Base-by-base conservation (phyloP, 805 yeast genomes). In the Maudiozyma serrabonitensis region DNA sequence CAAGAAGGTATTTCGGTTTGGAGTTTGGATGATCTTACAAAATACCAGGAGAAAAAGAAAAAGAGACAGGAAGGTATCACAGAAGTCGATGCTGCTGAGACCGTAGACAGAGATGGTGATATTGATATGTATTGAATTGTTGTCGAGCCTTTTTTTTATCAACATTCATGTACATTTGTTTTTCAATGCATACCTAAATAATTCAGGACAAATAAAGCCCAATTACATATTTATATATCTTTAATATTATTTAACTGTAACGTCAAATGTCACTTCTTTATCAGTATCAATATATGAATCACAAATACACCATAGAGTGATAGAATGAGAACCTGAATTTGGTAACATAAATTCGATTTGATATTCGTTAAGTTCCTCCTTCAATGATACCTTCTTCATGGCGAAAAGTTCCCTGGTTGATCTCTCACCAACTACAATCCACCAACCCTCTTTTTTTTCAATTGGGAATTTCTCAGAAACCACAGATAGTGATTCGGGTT, bases 1-100 rank as follows among this genome's bases (percentile, higher is more conserved):
- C 95, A 86, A 64, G 95, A 89, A 59, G 97, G 97, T 47, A 84
- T 90, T 3, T 84, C 95, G 8, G 95, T 93, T 15, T 91, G 98
- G 99, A 84, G 83, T 50, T 54, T 81, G 26, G 84, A 81, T 44
- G 90, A 87, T 59, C 67, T 87, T 46, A 67, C 75, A 48, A 68
- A 64, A 21, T 76, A 72, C 60, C 96, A 87, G 63, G 37, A 46
- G 31, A 38, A 47, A 48, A 49, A 51, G 21, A 18, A 28, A 35
- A n/a, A 23, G 16, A 37, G 44, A 16, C 37, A 18, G 8, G 34
- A 23, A 13, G 19, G 19, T 11, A 21, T 39, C n/a, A 19, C 42
- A 15, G 45, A 38, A 2, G 47, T 44, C 21, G 15, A 9, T 12
- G 38, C 18, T 2, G 35, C 23, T 12, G 56, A 54, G 26, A 42